A percentile compares a stretch with the other conserved stretches of the same genome.
Evolutionary conservation across 1,139 yeast species (phyloP).

Genomic region (Trichomonascaceae sp.): DNA sequence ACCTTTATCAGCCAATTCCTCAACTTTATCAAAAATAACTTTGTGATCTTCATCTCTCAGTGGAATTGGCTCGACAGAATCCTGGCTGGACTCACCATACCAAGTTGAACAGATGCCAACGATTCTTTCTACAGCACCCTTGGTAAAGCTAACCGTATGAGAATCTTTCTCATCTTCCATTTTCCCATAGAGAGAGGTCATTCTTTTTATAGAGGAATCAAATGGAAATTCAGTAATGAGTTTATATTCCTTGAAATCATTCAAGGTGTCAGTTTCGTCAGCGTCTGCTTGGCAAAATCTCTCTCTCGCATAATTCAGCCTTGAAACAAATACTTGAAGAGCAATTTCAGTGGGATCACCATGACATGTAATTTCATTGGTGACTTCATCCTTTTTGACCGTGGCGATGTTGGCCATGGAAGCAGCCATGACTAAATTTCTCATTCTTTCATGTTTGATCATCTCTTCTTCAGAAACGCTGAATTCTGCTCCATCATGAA

Average conservation of each 20-base stretch:
- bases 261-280: not conserved
- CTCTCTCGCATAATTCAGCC: conserved; percentile 39
- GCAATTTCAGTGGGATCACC: conserved; percentile 88
- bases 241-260: conserved; percentile 17
- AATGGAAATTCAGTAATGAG: conserved; percentile 69
- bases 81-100: conserved; percentile 36
- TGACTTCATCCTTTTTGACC: conserved; percentile 41
- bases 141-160: conserved; percentile 46
- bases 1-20: conserved; percentile 59
- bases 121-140: conserved; percentile 78
- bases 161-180: conserved; percentile 15
- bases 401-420: conserved; percentile 70
- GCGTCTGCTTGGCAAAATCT: not conserved
- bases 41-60: conserved; percentile 34
- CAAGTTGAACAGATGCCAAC: conserved; percentile 52
- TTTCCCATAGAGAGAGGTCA: conserved; percentile 53
- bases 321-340: conserved; percentile 61
- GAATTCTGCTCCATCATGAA: conserved; percentile 36
- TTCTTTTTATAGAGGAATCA: conserved; percentile 70
- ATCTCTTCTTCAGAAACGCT: conserved; percentile 19
- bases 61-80: conserved; percentile 8
- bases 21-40: conserved; percentile 52
- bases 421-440: conserved; percentile 52
- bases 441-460: conserved; percentile 27
- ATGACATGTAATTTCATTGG: conserved; percentile 59